A percentile compares a stretch with the other conserved stretches of the same genome.
These are phyloP conservation scores for Talaromyces islandicus DNA, from an alignment of 2,329 filamentous ascomycete species.

Conservation along the genomic window DNA sequence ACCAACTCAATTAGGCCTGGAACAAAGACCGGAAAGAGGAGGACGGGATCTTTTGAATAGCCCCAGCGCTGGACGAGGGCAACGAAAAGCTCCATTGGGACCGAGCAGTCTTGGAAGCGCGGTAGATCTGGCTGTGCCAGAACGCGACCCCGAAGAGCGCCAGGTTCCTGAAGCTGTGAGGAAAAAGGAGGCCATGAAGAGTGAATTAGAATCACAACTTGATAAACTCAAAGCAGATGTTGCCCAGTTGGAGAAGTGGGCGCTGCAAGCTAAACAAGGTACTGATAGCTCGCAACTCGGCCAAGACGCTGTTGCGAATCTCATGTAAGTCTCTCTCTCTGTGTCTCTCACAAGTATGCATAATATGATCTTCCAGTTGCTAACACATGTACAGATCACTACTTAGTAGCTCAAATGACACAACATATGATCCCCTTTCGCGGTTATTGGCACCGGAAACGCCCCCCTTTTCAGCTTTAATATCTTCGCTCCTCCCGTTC, in stretches of 20 bases:
- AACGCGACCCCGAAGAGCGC: conserved; percentile 9
- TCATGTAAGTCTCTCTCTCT: conserved; percentile 24
- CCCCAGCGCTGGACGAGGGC: conserved; percentile 22
- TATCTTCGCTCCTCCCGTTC: conserved; percentile 38
- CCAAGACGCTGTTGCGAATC: conserved; percentile 26
- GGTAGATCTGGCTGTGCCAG: background rate
- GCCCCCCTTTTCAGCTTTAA: conserved; percentile 27
- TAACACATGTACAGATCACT: conserved; percentile 25
- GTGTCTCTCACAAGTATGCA: background rate
- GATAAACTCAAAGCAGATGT: conserved; percentile 54
- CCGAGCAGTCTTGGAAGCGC: conserved; percentile 27
- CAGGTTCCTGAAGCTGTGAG: conserved; percentile 13
- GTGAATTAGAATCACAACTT: conserved; percentile 52
- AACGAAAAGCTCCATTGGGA: conserved; percentile 8
- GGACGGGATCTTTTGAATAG: conserved; percentile 27
- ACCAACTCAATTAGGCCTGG: conserved; percentile 35
- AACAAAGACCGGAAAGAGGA: conserved; percentile 26
- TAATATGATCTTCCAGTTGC: background rate
- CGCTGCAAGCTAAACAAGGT: conserved; percentile 47
- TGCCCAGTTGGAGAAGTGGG: conserved; percentile 52
- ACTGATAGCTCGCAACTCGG: conserved; percentile 24
- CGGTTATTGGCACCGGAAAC: conserved; percentile 17
- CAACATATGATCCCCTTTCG: conserved; percentile 21
- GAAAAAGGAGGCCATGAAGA: conserved; percentile 48
- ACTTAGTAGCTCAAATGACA: conserved; percentile 23